Conservation (phyloP, 2,329 filamentous ascomycete genomes). For the Bipolaris zeicola region DNA sequence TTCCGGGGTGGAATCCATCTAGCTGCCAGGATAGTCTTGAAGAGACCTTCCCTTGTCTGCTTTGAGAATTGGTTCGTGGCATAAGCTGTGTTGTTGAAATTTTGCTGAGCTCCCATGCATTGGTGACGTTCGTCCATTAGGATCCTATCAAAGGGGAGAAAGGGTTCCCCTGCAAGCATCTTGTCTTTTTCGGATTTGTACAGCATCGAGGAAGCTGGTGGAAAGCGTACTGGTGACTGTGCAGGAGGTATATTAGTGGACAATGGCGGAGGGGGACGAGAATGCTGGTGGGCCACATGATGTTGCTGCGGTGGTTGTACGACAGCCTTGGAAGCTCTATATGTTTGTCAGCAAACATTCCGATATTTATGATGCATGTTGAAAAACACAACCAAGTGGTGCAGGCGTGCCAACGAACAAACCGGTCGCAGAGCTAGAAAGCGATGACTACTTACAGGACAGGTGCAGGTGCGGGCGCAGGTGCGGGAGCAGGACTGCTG, state of each 20-base stretch:
- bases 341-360: constrained; percentile 1
- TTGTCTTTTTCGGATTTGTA: constrained; percentile 79
- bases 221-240: constrained; percentile 33
- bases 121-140: constrained; percentile 83
- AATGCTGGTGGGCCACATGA: constrained; percentile 30
- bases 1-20: constrained; percentile 46
- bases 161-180: constrained; percentile 82
- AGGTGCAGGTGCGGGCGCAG: constrained; percentile 9
- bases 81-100: constrained; percentile 84
- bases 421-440: not conserved
- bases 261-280: constrained; percentile 26
- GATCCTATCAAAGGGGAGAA: constrained; percentile 77
- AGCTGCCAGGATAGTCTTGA: constrained; percentile 74
- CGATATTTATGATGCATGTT: not conserved
- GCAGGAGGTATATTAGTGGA: constrained; percentile 25
- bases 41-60: constrained; percentile 70
- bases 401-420: not conserved
- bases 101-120: constrained; percentile 79
- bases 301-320: constrained; percentile 29
- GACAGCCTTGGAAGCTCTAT: constrained; percentile 48
- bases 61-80: constrained; percentile 68
- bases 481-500: constrained; percentile 19
- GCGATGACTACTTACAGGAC: constrained; percentile 15
- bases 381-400: not conserved
- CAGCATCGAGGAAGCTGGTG: constrained; percentile 37